Percentiles rank a stretch among this genome's conserved stretches.
phyloP scores from a whole-genome alignment of 371 early-diverging fungal species.

The Apophysomyces sp. region DNA sequence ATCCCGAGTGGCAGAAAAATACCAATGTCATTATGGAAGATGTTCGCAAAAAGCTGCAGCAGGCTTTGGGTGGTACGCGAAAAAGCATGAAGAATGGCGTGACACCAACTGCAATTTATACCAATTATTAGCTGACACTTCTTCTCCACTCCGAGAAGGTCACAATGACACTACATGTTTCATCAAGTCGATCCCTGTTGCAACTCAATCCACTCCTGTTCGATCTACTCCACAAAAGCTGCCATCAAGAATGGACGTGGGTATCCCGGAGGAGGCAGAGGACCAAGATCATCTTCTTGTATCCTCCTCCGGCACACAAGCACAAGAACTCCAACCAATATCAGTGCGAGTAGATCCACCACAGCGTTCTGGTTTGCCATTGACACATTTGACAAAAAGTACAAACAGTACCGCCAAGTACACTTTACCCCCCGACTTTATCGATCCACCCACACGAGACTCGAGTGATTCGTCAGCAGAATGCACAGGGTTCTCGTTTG shows the following conservation, averaged over 20 bases:
- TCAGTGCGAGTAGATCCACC: neutral
- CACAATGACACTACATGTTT: neutral
- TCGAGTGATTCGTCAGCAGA: neutral
- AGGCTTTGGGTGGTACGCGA: slow-evolving; percentile 19
- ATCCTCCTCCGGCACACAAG: neutral
- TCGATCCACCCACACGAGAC: neutral
- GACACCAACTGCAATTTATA: slow-evolving; percentile 1
- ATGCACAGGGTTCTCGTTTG: neutral
- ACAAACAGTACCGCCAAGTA: neutral
- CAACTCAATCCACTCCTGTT: neutral
- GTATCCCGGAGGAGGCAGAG: neutral
- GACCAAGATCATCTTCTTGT: neutral
- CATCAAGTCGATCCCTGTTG: neutral
- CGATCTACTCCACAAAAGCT: neutral
- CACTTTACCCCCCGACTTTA: neutral
- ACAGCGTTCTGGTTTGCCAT: neutral
- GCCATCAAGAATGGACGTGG: neutral
- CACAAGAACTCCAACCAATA: neutral
- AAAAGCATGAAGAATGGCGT: neutral
- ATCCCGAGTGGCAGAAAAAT: slow-evolving; percentile 19
- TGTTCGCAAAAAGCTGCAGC: slow-evolving; percentile 21
- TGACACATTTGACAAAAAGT: neutral
- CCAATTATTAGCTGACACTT: neutral
- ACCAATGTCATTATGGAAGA: slow-evolving; percentile 25
- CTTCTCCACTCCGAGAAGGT: neutral